phyloP scores from a whole-genome alignment of 169 alveolate species.

The Plasmodium gonderi region DNA sequence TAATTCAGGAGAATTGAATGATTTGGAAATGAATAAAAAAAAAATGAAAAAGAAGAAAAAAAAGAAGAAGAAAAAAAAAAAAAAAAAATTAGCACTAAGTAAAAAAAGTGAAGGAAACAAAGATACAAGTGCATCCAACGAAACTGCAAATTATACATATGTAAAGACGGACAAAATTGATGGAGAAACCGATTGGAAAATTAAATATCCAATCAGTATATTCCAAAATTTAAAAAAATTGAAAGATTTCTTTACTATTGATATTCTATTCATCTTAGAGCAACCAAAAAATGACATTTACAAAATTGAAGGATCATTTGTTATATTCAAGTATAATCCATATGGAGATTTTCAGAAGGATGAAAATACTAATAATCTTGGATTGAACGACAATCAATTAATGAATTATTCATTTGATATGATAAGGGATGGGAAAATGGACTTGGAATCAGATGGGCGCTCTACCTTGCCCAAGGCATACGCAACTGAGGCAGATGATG shows the following conservation, averaged over 20 bases:
- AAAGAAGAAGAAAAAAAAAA: conserved; percentile 6
- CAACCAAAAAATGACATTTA: conserved; percentile 92
- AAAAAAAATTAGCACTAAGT: conserved; percentile 71
- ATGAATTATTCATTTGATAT: conserved; percentile 37
- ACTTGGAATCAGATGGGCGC: neutral
- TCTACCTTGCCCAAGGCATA: neutral
- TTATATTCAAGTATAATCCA: conserved; percentile 76
- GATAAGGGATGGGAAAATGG: neutral
- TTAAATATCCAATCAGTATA: conserved; percentile 92
- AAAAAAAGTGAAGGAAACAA: neutral
- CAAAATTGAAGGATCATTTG: conserved; percentile 89
- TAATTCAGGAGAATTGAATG: neutral
- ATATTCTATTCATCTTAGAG: conserved; percentile 84
- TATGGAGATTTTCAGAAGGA: conserved; percentile 66
- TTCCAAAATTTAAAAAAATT: conserved; percentile 86
- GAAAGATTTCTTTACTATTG: conserved; percentile 81
- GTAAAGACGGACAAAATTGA: conserved; percentile 99
- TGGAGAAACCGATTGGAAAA: conserved; percentile 99
- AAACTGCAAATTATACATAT: conserved; percentile 82
- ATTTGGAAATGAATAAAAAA: neutral
- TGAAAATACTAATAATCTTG: conserved; percentile 21
- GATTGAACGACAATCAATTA: conserved; percentile 4
- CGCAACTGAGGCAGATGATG: conserved; percentile 12
- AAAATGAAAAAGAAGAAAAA: conserved; percentile 13
- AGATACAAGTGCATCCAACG: conserved; percentile 53